Evolutionary conservation across 768 basidiomycete species (phyloP), one percentile per base, ranked within the genome.

Genomic region (Tephrocybe sp.): DNA sequence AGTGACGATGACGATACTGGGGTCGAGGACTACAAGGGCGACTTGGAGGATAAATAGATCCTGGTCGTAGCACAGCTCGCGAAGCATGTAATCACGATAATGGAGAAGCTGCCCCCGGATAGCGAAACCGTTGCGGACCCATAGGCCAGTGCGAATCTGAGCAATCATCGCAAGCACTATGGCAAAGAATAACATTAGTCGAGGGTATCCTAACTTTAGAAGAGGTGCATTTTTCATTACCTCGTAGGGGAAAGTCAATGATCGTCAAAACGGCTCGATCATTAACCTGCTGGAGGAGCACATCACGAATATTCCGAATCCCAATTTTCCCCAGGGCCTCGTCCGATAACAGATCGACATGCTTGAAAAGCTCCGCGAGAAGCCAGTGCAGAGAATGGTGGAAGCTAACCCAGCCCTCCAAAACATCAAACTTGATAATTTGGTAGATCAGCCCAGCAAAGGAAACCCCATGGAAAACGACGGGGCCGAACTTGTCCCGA

Each of bases 111-210:
- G 97, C 0, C 94, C 93, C 1, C 96, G 87, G 58, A 98, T 95
- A 13, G 89, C 89, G 62, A 94, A 91, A 3, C 97, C 97, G 60
- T 99, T 99, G 48, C 96, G 88, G 7, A 97, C 95, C 97, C 97
- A 99, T 4, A 98, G 77, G 0, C 94, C 94, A 0, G 92, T 89
- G 20, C 94, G 84, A 45, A 98, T 92, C 65, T 98, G 97, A 0
- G 95, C 93, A 39, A 96, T 85, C 85, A 95, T 92, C 1, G 86
- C 81, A 22, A 94, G 73, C 5, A 92, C 92, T 94, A 19, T 9
- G 26, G 20, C n/a, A n/a, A 52, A 17, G 11, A 23, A 5, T 50
- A 35, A 31, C n/a, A 5, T 44, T 9, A 40, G 1, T 10, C 26
- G 4, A 20, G 38, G n/a, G 33, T 14, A 47, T 30, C 19, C 5